phyloP scores from a whole-genome alignment of 2,329 filamentous ascomycete species.

The Xylogone sp. region DNA sequence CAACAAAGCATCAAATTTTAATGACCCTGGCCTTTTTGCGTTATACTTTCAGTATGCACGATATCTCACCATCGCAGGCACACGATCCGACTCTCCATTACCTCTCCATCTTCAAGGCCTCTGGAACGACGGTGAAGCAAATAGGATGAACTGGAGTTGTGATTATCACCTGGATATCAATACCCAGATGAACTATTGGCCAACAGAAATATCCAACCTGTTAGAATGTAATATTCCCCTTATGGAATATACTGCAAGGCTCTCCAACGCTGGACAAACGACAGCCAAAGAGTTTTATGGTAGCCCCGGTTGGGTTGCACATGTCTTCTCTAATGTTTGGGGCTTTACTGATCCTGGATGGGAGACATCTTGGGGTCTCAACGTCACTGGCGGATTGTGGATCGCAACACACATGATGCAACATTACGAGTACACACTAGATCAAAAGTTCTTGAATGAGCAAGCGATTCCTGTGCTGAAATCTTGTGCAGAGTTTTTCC shows the following conservation, averaged over 20 bases:
- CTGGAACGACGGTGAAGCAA: conserved; percentile 30
- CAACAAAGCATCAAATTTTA: not conserved
- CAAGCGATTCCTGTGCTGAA: conserved; percentile 28
- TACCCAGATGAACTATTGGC: conserved; percentile 51
- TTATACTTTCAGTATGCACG: conserved; percentile 36
- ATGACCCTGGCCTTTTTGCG: conserved; percentile 15
- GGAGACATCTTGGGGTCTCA: conserved; percentile 2
- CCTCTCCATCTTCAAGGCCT: conserved; percentile 42
- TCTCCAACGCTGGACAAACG: conserved; percentile 28
- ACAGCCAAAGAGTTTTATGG: conserved; percentile 27
- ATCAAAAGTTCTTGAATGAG: conserved; percentile 14
- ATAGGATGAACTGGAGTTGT: conserved; percentile 4
- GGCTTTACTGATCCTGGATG: conserved; percentile 24
- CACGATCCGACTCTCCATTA: conserved; percentile 25
- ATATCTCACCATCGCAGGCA: conserved; percentile 35
- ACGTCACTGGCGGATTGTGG: conserved; percentile 13
- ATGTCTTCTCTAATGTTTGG: conserved; percentile 30
- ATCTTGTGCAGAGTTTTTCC: conserved; percentile 32
- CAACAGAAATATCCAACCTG: conserved; percentile 24
- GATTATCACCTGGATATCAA: conserved; percentile 38
- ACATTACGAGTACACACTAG: conserved; percentile 16
- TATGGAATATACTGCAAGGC: conserved; percentile 34
- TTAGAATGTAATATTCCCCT: conserved; percentile 35
- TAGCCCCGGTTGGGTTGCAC: conserved; percentile 25
- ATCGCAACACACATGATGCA: conserved; percentile 19